A percentile compares a stretch with the other conserved stretches of the same genome.
Evolutionary conservation across 805 yeast species (phyloP).

Genomic region (Sugiyamaella chiloensis): DNA sequence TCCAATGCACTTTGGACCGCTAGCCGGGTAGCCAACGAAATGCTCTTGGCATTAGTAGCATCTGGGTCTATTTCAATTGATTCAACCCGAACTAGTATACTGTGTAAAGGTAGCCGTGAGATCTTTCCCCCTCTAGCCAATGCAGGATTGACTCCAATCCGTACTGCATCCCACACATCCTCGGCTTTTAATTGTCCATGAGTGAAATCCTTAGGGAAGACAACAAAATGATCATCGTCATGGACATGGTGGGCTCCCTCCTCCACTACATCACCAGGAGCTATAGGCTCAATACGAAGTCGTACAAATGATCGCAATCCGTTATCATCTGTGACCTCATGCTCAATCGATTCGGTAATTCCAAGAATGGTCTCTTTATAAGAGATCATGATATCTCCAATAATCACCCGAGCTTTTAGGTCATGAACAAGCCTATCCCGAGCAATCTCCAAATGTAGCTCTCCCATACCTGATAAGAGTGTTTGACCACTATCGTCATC

Average conservation of each 20-base stretch:
- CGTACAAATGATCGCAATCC: constrained; percentile 30
- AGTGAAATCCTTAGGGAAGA: constrained; percentile 18
- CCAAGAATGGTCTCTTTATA: constrained; percentile 66
- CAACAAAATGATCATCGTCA: constrained; percentile 39
- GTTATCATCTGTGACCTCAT: constrained; percentile 31
- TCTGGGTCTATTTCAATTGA: constrained; percentile 56
- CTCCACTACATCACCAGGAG: constrained; percentile 38
- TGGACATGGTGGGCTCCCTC: constrained; percentile 25
- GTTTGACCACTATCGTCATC: constrained; percentile 89
- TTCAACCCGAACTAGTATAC: constrained; percentile 53
- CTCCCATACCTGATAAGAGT: constrained; percentile 94
- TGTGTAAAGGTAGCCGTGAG: constrained; percentile 52
- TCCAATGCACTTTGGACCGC: constrained; percentile 42
- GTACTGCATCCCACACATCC: constrained; percentile 28
- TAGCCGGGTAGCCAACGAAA: constrained; percentile 46
- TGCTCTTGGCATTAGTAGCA: constrained; percentile 35
- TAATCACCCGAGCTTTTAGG: constrained; percentile 73
- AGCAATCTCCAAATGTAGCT: constrained; percentile 87
- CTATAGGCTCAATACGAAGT: constrained; percentile 29
- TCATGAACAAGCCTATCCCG: constrained; percentile 74
- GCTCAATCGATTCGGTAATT: constrained; percentile 10
- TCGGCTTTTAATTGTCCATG: constrained; percentile 31
- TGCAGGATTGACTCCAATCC: constrained; percentile 37
- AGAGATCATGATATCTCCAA: constrained; percentile 84
- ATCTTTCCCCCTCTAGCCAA: constrained; percentile 44